These are phyloP conservation scores for Bromus sterilis DNA, from an alignment of 176 grass and related monocot species.

Conservation along the genomic window DNA sequence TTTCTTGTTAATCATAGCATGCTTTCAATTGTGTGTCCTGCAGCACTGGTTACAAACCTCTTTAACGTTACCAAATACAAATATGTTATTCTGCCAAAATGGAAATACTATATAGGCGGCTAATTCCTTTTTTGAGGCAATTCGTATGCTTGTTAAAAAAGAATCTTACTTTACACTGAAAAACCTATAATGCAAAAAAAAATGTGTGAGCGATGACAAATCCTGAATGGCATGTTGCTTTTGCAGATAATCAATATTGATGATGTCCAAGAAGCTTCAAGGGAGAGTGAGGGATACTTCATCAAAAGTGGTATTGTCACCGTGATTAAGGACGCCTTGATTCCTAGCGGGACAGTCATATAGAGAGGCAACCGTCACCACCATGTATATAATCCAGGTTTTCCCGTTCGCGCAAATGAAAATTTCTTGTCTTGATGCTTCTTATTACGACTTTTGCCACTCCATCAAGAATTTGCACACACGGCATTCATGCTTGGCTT, in stretches of 20 bases:
- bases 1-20: neutral
- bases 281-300: constrained; percentile 93
- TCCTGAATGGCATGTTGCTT: constrained; percentile 12
- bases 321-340: constrained; percentile 78
- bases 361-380: constrained; percentile 15
- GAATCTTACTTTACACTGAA: neutral
- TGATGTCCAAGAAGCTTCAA: constrained; percentile 77
- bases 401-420: neutral
- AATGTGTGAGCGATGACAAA: no score
- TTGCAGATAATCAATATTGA: constrained; percentile 76
- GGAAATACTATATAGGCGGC: neutral
- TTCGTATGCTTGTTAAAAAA: neutral
- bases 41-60: neutral
- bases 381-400: constrained; percentile 26
- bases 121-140: neutral
- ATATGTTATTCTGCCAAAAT: neutral
- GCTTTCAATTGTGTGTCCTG: neutral
- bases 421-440: neutral
- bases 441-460: neutral
- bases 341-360: constrained; percentile 79
- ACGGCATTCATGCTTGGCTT: neutral
- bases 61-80: neutral
- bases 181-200: no score
- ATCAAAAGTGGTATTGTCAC: constrained; percentile 96
- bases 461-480: neutral